phyloP scores from a whole-genome alignment of 768 basidiomycete species.

The Gloeophyllum trabeum region DNA sequence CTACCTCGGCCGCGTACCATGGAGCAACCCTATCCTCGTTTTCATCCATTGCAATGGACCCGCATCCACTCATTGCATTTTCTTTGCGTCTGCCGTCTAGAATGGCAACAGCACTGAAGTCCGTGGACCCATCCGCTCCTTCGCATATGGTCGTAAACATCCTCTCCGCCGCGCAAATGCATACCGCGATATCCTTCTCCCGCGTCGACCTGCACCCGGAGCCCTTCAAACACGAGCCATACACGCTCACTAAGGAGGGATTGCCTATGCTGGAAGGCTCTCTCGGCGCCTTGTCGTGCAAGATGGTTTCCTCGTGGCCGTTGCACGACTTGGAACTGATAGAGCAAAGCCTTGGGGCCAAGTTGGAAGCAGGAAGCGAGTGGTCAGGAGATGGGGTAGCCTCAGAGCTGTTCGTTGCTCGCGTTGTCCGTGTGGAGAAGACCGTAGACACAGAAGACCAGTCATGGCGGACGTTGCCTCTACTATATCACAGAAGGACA shows the following conservation, averaged over 20 bases:
- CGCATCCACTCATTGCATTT: slow-evolving; percentile 80
- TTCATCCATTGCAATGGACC: slow-evolving; percentile 84
- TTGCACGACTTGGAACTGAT: slow-evolving; percentile 41
- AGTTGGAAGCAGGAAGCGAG: slow-evolving; percentile 5
- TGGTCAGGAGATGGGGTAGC: slow-evolving; percentile 22
- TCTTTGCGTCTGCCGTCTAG: slow-evolving; percentile 84
- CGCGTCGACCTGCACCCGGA: slow-evolving; percentile 54
- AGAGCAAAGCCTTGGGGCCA: slow-evolving; percentile 8
- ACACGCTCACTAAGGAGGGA: slow-evolving; percentile 36
- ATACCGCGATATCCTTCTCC: slow-evolving; percentile 60
- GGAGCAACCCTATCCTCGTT: slow-evolving; percentile 94
- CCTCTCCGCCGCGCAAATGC: slow-evolving; percentile 56
- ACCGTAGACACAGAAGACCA: slow-evolving; percentile 10
- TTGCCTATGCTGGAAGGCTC: slow-evolving; percentile 47
- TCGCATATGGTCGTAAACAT: slow-evolving; percentile 73
- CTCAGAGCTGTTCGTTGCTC: slow-evolving; percentile 75
- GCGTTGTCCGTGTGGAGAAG: slow-evolving; percentile 55
- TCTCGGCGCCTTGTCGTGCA: slow-evolving; percentile 67
- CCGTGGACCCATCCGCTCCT: slow-evolving; percentile 12
- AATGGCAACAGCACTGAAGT: slow-evolving; percentile 54
- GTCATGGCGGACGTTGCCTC: slow-evolving; percentile 29
- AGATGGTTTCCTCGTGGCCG: slow-evolving; percentile 50
- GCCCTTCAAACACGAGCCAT: slow-evolving; percentile 37
- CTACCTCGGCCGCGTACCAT: slow-evolving; percentile 25
- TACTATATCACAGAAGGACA: slow-evolving; percentile 51